Base-by-base conservation (phyloP, 495 filamentous ascomycete genomes). In the Penicillium paxilli region DNA sequence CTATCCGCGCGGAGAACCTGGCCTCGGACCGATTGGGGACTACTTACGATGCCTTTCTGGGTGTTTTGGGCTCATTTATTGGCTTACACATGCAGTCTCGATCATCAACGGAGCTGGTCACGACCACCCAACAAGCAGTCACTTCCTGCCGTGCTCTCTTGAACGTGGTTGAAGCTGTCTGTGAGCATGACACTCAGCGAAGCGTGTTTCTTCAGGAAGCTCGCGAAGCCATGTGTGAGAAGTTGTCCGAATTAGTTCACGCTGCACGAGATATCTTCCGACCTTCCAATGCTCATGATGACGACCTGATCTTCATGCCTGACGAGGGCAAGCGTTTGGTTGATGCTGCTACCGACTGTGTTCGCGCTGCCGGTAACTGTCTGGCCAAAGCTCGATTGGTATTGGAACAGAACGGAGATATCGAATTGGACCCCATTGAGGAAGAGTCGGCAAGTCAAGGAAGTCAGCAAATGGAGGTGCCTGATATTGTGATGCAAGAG, bases 381-480 rank as follows among this genome's bases (percentile, higher is more conserved):
- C 85, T 95, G 19, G 85, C 86, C 5, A 92, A 91, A 68, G 87
- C 92, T 21, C 90, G 88, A 60, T 76, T 83, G 69, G 86, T 96
- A 32, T 87, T 99, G 52, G 91, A 96, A 70, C 79, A 87, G 44
- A 91, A 94, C 56, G 95, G 94, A 20, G 94, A 99, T 69, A 96
- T 99, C 62, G 92, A 96, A 64, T 82, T 96, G 49, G 87, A 90
- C 40, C 64, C 80, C 14, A 61, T 81, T n/a, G 75, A 72, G 1
- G 69, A 85, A 46, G 76, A 84, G 37, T 16, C 35, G 2, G 7
- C 35, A 2, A 38, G 35, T 38, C 14, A 38, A 7, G 35, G 26
- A 28, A 11, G 26, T 28, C n/a, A n/a, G n/a, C n/a, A n/a, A 28
- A 5, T 5, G 11, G 26, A 53, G 0, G n/a, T 51, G n/a, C 42